Evolutionary conservation across 2,329 filamentous ascomycete genomes (phyloP).

Genomic region (Ophiognomonia clavigignenti-juglandacearum): DNA sequence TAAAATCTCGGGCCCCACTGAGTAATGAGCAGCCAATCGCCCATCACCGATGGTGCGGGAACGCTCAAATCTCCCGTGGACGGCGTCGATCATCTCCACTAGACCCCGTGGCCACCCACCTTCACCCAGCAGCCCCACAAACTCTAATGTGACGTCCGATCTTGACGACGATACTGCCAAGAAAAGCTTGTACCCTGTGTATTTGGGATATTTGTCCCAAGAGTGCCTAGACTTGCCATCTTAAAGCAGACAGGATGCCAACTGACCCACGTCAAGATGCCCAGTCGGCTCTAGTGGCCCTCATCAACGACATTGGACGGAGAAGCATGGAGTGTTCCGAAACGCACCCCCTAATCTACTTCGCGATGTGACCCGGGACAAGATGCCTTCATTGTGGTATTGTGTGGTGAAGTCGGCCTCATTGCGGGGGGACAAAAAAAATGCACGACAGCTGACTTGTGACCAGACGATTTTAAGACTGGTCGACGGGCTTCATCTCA

Average conservation of each 20-base stretch:
- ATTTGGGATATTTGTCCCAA: background rate
- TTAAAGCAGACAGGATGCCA: background rate
- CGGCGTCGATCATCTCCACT: background rate
- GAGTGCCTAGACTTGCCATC: constrained; percentile 7
- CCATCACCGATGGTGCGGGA: background rate
- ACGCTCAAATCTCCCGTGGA: background rate
- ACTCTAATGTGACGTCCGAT: constrained; percentile 3
- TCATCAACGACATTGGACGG: background rate
- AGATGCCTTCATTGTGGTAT: no score
- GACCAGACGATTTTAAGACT: no score
- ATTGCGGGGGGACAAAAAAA: no score
- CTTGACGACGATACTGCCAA: constrained; percentile 1
- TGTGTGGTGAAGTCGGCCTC: no score
- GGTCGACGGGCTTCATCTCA: constrained; percentile 9
- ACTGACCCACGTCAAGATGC: background rate
- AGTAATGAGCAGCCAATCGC: constrained; percentile 5
- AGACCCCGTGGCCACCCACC: background rate
- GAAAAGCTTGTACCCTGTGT: background rate
- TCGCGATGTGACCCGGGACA: background rate
- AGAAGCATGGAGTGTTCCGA: constrained; percentile 3
- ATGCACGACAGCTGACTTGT: background rate
- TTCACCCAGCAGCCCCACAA: background rate
- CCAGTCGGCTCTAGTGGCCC: constrained; percentile 4
- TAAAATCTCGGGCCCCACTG: background rate
- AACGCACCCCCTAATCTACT: background rate